Evolutionary conservation across 306 rosid genomes (phyloP).

Genomic region (Quercus engelmannii): DNA sequence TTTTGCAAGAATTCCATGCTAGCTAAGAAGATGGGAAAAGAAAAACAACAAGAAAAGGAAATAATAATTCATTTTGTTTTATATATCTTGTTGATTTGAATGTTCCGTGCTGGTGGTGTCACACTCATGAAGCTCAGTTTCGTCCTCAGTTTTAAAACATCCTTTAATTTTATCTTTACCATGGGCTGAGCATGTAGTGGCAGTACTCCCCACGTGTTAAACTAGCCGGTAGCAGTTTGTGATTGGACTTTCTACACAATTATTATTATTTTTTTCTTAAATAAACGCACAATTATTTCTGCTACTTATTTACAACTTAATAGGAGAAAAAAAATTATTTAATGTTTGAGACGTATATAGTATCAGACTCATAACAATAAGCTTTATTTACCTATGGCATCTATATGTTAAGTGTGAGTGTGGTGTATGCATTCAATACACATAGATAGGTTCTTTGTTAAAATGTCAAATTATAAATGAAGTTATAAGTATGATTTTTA

Average conservation of each 20-base stretch:
- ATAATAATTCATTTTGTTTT: background rate
- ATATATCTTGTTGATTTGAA: background rate
- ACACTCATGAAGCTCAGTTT: background rate
- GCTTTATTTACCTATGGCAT: too few species aligned
- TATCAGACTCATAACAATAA: too few species aligned
- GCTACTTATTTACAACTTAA: too few species aligned
- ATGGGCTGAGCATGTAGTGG: background rate
- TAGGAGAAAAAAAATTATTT: too few species aligned
- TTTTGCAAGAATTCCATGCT: background rate
- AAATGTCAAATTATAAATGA: too few species aligned
- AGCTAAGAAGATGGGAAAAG: background rate
- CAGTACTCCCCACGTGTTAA: background rate
- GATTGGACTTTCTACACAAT: background rate
- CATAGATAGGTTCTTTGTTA: too few species aligned
- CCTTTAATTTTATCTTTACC: background rate
- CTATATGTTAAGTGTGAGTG: too few species aligned
- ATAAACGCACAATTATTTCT: too few species aligned
- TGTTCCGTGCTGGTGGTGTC: background rate
- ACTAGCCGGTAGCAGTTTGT: background rate
- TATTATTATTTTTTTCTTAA: too few species aligned
- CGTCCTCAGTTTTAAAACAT: background rate
- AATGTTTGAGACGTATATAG: too few species aligned
- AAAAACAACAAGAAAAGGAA: background rate
- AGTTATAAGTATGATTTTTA: too few species aligned
- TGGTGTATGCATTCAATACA: too few species aligned